A percentile compares a stretch with the other conserved stretches of the same genome.
These are phyloP conservation scores for Penicillium glabrum DNA, from an alignment of 2,329 filamentous ascomycete species.

Conservation along the genomic window DNA sequence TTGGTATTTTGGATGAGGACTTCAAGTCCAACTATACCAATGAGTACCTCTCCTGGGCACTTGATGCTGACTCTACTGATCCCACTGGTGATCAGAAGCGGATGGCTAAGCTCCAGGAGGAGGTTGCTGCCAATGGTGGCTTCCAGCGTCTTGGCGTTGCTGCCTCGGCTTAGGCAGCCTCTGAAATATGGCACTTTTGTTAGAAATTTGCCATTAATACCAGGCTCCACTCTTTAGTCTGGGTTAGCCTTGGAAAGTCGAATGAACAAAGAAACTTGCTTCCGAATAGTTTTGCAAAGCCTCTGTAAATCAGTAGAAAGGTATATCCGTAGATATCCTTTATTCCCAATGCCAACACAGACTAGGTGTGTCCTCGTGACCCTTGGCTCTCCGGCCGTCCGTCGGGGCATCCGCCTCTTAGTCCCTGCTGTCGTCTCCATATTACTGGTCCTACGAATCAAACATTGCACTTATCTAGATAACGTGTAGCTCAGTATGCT, in stretches of 20 bases:
- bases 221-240: constrained; percentile 6
- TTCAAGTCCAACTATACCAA: constrained; percentile 77
- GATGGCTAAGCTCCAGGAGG: constrained; percentile 68
- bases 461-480: too few relatives aligned
- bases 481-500: too few relatives aligned
- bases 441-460: too few relatives aligned
- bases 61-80: constrained; percentile 65
- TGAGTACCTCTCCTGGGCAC: constrained; percentile 64
- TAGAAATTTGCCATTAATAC: neutral
- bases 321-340: neutral
- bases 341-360: neutral
- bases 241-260: neutral
- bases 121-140: constrained; percentile 64
- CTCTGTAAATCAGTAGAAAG: neutral
- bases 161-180: constrained; percentile 22
- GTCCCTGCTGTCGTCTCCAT: too few relatives aligned
- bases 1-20: constrained; percentile 62
- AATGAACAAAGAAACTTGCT: constrained; percentile 4
- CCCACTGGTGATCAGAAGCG: constrained; percentile 72
- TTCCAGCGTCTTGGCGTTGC: constrained; percentile 44
- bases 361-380: neutral
- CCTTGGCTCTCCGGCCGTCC: too few relatives aligned
- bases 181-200: neutral
- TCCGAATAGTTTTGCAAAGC: neutral
- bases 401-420: too few relatives aligned